Percentiles rank a stretch among this genome's conserved stretches.
phyloP scores from a whole-genome alignment of 192 early-diverging fungal genomes.

The Gigaspora rosea region DNA sequence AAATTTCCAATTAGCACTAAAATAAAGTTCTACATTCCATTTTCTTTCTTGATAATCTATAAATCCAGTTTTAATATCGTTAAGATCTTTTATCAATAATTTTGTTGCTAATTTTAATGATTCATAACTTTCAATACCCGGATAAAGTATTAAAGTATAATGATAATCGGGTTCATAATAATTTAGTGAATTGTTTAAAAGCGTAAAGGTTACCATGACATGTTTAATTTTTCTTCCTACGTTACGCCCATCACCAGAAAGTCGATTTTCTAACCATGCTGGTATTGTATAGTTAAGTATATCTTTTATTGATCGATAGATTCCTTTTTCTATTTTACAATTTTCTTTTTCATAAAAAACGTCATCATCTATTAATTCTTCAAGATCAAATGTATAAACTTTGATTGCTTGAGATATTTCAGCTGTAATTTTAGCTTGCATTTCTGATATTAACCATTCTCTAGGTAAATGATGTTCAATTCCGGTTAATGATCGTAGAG shows the following conservation, averaged over 20 bases:
- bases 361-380: neutral
- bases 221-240: constrained; percentile 6
- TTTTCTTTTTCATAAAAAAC: neutral
- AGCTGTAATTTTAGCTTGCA: too few species aligned
- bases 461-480: too few species aligned
- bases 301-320: neutral
- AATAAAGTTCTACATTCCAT: neutral
- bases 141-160: neutral
- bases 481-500: too few species aligned
- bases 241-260: neutral
- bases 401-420: too few species aligned
- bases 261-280: neutral
- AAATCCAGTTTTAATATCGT: neutral
- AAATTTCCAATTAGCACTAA: too few species aligned
- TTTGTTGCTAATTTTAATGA: neutral
- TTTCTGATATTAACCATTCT: too few species aligned
- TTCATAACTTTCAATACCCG: neutral
- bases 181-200: neutral
- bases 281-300: neutral
- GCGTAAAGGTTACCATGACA: neutral
- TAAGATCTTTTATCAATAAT: neutral
- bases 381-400: neutral
- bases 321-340: neutral
- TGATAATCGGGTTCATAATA: neutral
- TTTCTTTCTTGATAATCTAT: neutral